Conservation (phyloP, 1,284 basidiomycete species). For the Ceratobasidium sp. region DNA sequence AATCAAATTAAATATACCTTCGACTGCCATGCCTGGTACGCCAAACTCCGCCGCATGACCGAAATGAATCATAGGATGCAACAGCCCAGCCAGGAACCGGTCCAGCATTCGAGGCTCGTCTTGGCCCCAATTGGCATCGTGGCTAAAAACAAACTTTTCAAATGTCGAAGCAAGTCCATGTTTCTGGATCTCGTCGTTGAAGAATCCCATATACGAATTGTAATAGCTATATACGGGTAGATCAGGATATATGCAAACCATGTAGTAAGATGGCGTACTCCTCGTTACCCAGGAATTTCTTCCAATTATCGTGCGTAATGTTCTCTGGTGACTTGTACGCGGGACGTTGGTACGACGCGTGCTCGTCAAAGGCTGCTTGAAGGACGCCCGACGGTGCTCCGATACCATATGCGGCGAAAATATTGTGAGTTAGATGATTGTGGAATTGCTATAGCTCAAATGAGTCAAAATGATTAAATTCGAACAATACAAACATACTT, state of each 20-base stretch:
- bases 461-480: conserved; percentile 36
- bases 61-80: conserved; percentile 76
- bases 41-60: conserved; percentile 77
- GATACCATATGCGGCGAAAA: conserved; percentile 47
- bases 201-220: conserved; percentile 71
- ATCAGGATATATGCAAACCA: neutral
- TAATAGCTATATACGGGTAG: conserved; percentile 65
- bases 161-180: conserved; percentile 63
- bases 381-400: too few relatives aligned
- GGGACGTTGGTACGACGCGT: too few relatives aligned
- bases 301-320: too few relatives aligned
- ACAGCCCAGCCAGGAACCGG: conserved; percentile 69
- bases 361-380: too few relatives aligned
- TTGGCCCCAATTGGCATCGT: conserved; percentile 64
- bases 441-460: conserved; percentile 39
- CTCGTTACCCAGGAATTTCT: conserved; percentile 40
- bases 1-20: too few relatives aligned
- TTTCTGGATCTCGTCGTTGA: conserved; percentile 63
- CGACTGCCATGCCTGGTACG: conserved; percentile 72
- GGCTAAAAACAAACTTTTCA: conserved; percentile 72
- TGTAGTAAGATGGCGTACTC: conserved; percentile 33
- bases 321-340: too few relatives aligned
- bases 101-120: conserved; percentile 69
- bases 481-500: conserved; percentile 69
- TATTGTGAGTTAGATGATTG: conserved; percentile 48